Conservation (phyloP, 306 rosid species). For the Sphenostylis stenocarpa region DNA sequence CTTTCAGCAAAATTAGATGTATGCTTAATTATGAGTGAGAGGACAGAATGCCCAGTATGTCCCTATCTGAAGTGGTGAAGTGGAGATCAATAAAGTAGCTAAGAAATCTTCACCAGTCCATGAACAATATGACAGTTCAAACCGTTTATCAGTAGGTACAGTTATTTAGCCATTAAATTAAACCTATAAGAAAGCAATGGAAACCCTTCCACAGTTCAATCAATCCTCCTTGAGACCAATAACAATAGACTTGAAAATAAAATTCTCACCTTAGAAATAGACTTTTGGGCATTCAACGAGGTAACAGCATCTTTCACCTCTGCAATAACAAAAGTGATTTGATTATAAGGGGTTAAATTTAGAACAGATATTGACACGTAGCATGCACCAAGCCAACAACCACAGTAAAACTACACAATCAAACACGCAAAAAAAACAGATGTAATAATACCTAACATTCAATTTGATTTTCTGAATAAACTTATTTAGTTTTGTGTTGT, state of each 20-base stretch:
- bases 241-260: background rate
- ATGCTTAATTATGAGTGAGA: background rate
- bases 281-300: conserved; percentile 63
- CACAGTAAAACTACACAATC: background rate
- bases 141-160: no score
- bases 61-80: no score
- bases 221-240: background rate
- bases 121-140: no score
- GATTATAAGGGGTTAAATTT: background rate
- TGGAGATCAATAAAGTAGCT: no score
- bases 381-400: background rate
- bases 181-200: background rate
- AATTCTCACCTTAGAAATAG: conserved; percentile 61
- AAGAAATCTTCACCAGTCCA: no score
- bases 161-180: background rate
- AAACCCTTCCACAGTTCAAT: background rate
- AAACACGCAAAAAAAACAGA: background rate
- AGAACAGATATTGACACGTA: background rate
- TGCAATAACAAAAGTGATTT: conserved; percentile 41
- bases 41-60: background rate
- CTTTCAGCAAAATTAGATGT: background rate
- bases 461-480: background rate
- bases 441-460: background rate
- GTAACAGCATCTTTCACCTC: conserved; percentile 65
- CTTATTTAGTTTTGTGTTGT: background rate